Evolutionary conservation across 495 filamentous ascomycete species (phyloP), one percentile per base, ranked within the genome.

Genomic region (Aspergillus saccharolyticus): DNA sequence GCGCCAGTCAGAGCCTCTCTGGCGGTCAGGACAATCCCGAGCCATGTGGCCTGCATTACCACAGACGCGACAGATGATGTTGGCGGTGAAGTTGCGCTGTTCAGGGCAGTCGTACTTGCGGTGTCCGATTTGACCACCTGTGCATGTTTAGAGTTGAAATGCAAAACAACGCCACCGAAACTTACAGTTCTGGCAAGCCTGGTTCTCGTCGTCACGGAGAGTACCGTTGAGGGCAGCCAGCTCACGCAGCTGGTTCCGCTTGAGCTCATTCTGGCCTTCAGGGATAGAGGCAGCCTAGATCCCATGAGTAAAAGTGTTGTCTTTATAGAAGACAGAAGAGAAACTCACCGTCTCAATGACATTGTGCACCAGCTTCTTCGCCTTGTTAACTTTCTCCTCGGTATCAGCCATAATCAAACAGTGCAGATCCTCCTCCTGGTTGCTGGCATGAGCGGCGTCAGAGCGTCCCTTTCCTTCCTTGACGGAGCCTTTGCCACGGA

Each of bases 391-490:
- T 78, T 97, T 98, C 58, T 96, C 90, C 73, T 98, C 94, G 42
- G 91, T 97, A 66, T 98, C 94, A 59, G 94, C 95, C 89, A 97
- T 98, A 77, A 98, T 96, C 71, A 98, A 78, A 70, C 94, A 98
- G 74, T 98, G 94, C 44, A 98, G 80, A 77, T 98, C 94, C 77
- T 98, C 94, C 78, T 98, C 94, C 83, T 97, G 94, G 80, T 98
- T 97, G 80, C 92, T 96, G 76, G 91, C 90, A 80, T 96, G 92
- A 76, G 94, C 94, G 59, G 94, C 91, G 68, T 98, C 94, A 79
- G 93, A 97, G 66, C 91, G 91, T 66, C 94, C 94, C 68, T 98
- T 98, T 79, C 94, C 94, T 82, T 98, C 94, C 78, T 98, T 98
- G 67, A 98, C 94, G 66, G 94, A 98, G 69, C 94, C 94, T 78